A percentile compares a stretch with the other conserved stretches of the same genome.
Conservation (phyloP, 2,329 filamentous ascomycete genomes). For the Trichoderma guizhouense region DNA sequence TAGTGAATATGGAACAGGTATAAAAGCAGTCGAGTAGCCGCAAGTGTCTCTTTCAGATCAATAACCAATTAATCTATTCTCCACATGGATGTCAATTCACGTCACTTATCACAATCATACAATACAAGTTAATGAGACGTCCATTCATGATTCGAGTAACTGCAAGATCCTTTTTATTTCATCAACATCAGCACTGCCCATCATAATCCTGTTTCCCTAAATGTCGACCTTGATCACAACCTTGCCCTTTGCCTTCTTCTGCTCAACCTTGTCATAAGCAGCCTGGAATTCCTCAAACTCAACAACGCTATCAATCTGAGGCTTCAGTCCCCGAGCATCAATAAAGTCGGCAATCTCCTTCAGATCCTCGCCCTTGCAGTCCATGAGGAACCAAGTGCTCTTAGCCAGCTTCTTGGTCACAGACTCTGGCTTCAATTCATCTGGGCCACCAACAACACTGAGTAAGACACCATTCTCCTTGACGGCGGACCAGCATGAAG, state of each 20-base stretch:
- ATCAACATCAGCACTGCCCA: not conserved
- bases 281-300: slow-evolving; percentile 37
- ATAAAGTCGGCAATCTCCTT: slow-evolving; percentile 34
- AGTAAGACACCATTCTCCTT: slow-evolving; percentile 34
- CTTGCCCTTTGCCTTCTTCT: slow-evolving; percentile 37
- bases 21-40: not conserved
- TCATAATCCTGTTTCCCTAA: not conserved
- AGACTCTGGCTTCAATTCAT: slow-evolving; percentile 29
- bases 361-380: slow-evolving; percentile 36
- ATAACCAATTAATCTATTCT: not conserved
- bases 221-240: slow-evolving; percentile 35
- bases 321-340: slow-evolving; percentile 30
- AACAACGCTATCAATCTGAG: slow-evolving; percentile 38
- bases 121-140: not conserved
- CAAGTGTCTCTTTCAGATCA: not conserved
- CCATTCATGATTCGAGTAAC: not conserved
- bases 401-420: slow-evolving; percentile 30
- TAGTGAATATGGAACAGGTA: not conserved
- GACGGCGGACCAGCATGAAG: slow-evolving; percentile 34
- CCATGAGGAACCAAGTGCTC: slow-evolving; percentile 37
- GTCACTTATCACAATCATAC: not conserved
- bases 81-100: not conserved
- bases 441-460: slow-evolving; percentile 32
- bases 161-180: not conserved
- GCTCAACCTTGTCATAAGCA: slow-evolving; percentile 37